Base-by-base conservation (phyloP, 2,329 filamentous ascomycete genomes). In the Teratosphaeria zuluensis region DNA sequence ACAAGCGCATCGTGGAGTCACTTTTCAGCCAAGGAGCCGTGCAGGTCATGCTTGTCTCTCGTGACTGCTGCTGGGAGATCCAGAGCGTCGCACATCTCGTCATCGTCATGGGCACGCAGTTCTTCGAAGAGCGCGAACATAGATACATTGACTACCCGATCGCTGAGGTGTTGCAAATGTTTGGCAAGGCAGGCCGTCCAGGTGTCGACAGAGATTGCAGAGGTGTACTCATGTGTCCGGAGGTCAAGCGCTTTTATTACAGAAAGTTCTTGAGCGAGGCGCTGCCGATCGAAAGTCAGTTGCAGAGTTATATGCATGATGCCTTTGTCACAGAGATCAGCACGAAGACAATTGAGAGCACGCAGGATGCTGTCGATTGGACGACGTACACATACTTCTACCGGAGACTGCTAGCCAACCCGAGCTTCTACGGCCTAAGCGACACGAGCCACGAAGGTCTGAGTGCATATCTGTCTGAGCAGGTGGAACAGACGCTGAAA, bases 321-420 rank as follows among this genome's bases (percentile, higher is more conserved):
- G 92, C 91, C 0, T 97, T 99, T 67, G 92, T 99, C 52, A 92
- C 92, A 0, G 94, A 99, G 74, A 91, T 97, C 68, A 96, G 91
- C 78, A 95, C 91, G 19, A 92, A 91, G 78, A 95, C 92, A 73
- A 94, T 99, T 61, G 85, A 90, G 68, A 96, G 92, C 12, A 95
- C 91, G 14, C 94, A 97, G 67, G 92, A 97, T 76, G 94, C 92
- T 11, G 92, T 99, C 65, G 95, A 96, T 75, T 99, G 94, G 94
- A 90, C 91, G 42, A 97, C 94, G 0, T 97, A 96, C 72, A 96
- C 92, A 11, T 99, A 96, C 77, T 96, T 97, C 77, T 99, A 99
- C 77, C 88, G 94, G 51, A 87, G 94, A 59, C 82, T 99, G 42
- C 82, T 97, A 38, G 92, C 92, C 32, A 99, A 99, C 72, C 94